phyloP scores from a whole-genome alignment of 306 rosid species.

The Canavalia ensiformis region DNA sequence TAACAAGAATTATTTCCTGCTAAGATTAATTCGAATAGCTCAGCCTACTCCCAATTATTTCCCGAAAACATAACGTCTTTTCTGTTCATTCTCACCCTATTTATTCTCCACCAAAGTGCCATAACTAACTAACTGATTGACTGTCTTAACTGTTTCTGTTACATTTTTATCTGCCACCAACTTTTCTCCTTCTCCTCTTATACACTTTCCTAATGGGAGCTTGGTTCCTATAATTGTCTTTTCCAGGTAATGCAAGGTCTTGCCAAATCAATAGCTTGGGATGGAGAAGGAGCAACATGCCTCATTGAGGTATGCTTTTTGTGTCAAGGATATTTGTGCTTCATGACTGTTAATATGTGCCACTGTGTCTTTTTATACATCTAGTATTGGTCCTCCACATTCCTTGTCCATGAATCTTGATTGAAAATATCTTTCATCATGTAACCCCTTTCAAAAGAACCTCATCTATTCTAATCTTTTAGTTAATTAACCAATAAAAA shows the following conservation, averaged over 20 bases:
- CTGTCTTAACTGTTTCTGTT: no score
- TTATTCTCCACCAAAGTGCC: no score
- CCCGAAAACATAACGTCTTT: no score
- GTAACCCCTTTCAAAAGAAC: constrained; percentile 9
- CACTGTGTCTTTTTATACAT: constrained; percentile 4
- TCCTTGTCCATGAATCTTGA: constrained; percentile 33
- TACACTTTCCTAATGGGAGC: no score
- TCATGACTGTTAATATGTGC: constrained; percentile 19
- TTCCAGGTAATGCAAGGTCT: constrained; percentile 98
- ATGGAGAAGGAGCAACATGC: constrained; percentile 99
- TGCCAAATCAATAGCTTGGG: constrained; percentile 97
- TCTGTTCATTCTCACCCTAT: no score
- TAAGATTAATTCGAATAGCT: no score
- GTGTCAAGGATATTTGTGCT: constrained; percentile 40
- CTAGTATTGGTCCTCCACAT: constrained; percentile 11
- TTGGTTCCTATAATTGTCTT: background rate
- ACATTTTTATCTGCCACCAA: no score
- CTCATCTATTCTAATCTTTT: background rate
- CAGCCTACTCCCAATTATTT: no score
- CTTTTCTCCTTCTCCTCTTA: no score
- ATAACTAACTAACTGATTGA: no score
- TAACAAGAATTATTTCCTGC: no score
- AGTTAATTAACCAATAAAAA: constrained; percentile 19
- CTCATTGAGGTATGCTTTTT: constrained; percentile 80
- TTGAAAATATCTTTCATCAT: constrained; percentile 24